phyloP scores from a whole-genome alignment of 1,284 basidiomycete genomes.

The Ganoderma lingzhi region DNA sequence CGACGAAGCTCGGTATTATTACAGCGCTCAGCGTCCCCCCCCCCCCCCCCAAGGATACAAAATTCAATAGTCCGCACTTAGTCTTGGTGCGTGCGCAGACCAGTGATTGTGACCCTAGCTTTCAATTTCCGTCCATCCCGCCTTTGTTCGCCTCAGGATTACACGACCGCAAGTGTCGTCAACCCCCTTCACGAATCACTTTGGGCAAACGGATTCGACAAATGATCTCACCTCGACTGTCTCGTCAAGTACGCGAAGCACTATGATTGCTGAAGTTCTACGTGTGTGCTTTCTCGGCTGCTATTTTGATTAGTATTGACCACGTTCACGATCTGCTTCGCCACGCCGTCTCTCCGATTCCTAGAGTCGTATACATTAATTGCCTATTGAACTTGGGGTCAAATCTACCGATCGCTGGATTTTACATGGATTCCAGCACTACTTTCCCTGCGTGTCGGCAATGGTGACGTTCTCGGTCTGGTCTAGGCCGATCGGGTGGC shows the following conservation, averaged over 20 bases:
- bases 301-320: not conserved
- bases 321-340: not conserved
- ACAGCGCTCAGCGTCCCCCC: no score
- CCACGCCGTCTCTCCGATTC: not conserved
- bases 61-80: not conserved
- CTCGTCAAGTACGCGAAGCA: not conserved
- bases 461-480: not conserved
- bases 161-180: not conserved
- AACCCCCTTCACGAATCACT: not conserved
- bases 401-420: not conserved
- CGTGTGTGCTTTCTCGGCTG: not conserved
- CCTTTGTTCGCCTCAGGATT: not conserved
- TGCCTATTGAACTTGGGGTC: not conserved
- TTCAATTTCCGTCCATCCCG: not conserved
- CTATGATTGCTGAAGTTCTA: not conserved
- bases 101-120: not conserved
- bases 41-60: not conserved
- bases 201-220: not conserved
- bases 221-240: not conserved
- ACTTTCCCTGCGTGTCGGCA: not conserved
- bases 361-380: not conserved
- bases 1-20: not conserved
- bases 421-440: not conserved
- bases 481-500: not conserved
- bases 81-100: no score